Percentiles rank a stretch among this genome's conserved stretches.
Conservation (phyloP, 2,329 filamentous ascomycete species). For the Penicillium polonicum region DNA sequence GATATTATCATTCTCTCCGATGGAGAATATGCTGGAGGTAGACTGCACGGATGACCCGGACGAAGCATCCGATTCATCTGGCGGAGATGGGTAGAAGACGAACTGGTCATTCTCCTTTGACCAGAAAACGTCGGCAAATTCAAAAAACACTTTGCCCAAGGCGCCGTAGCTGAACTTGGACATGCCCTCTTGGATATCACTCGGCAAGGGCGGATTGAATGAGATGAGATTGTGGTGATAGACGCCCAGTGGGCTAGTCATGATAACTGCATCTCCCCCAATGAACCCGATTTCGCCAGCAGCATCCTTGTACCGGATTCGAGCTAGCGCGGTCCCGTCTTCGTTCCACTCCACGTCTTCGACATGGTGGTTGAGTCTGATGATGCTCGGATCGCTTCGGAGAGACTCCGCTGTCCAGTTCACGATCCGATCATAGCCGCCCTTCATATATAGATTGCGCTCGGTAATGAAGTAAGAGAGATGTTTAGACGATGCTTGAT, state of each 20-base stretch:
- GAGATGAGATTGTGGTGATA: slow-evolving; percentile 41
- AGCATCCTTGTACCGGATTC: slow-evolving; percentile 15
- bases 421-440: slow-evolving; percentile 47
- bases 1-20: slow-evolving; percentile 32
- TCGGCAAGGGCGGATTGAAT: slow-evolving; percentile 41
- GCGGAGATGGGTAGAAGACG: slow-evolving; percentile 45
- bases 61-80: slow-evolving; percentile 28
- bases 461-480: slow-evolving; percentile 47
- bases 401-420: slow-evolving; percentile 44
- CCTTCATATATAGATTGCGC: slow-evolving; percentile 48
- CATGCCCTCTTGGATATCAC: slow-evolving; percentile 38
- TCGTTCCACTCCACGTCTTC: slow-evolving; percentile 42
- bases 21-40: slow-evolving; percentile 11
- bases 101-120: slow-evolving; percentile 49
- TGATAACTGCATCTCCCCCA: slow-evolving; percentile 41
- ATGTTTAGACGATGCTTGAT: slow-evolving; percentile 45
- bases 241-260: slow-evolving; percentile 42
- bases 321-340: slow-evolving; percentile 12
- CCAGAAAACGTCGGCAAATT: slow-evolving; percentile 47
- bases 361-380: slow-evolving; percentile 42
- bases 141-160: slow-evolving; percentile 47
- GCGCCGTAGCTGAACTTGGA: slow-evolving; percentile 44
- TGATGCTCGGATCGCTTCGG: slow-evolving; percentile 32
- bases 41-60: slow-evolving; percentile 30
- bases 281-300: slow-evolving; percentile 28